Evolutionary conservation across 1,284 basidiomycete genomes (phyloP), one percentile per base, ranked within the genome.

Genomic region (Neonothopanus nambi): DNA sequence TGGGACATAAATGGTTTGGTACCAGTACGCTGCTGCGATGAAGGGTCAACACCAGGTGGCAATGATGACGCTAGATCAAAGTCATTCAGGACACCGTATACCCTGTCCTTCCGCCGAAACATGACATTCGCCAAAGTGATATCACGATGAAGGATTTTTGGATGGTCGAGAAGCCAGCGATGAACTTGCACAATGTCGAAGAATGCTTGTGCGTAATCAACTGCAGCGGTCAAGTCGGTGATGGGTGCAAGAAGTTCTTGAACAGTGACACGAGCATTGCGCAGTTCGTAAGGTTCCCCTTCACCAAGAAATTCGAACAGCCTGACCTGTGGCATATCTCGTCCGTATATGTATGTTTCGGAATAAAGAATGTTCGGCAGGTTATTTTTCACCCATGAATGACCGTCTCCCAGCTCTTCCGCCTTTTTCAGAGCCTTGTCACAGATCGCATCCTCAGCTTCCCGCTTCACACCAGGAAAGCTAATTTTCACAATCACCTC

Each of bases 1-100:
- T n/a, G n/a, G n/a, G n/a, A n/a, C 55, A 52, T 56, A 33, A 40
- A 56, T 11, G 44, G 49, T 21, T 38, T 52, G 1, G 54, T 56
- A n/a, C 50, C 54, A 23, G 50, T 48, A n/a, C 50, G 44, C 7
- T 46, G 48, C 1, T 47, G 20, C 3, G 43, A 40, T 17, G 33
- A 36, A 12, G 40, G 40, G 12, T 17, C 35, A 15, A 18, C 37
- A 2, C 30, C 9, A 4, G 13, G 46, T n/a, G n/a, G 15, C n/a
- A 48, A 38, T 5, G 15, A 21, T 12, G 45, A 42, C 2, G 53
- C 17, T 5, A 51, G 49, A 23, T 56, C 54, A 18, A 56, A 51
- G 24, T 56, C 48, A 23, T 56, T 56, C 11, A 56, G 26, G 13
- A 56, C 44, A 21, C 54, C 54, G 18, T 46, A 52, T 3, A 56